phyloP scores from a whole-genome alignment of 73 alveolate species.

The Uronychia binucleata region DNA sequence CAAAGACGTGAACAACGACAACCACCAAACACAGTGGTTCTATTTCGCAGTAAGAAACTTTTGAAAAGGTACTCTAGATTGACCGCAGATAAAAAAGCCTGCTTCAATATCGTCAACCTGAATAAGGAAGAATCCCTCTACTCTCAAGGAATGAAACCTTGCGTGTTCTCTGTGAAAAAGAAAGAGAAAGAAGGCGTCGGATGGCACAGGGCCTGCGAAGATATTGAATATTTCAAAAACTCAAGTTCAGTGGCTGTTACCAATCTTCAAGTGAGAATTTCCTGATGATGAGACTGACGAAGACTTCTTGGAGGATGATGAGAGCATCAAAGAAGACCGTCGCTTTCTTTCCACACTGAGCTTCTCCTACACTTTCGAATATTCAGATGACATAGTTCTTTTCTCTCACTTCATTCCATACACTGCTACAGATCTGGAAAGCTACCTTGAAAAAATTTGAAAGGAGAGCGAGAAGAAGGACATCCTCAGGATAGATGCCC shows the following conservation, averaged over 20 bases:
- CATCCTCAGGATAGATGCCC: conserved; percentile 3
- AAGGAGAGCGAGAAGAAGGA: conserved; percentile 5
- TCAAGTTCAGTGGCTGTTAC: neutral
- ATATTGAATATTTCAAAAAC: conserved; percentile 24
- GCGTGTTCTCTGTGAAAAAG: conserved; percentile 29
- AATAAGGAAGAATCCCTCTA: conserved; percentile 40
- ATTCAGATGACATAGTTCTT: conserved; percentile 65
- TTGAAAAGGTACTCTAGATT: conserved; percentile 24
- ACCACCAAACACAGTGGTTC: conserved; percentile 43
- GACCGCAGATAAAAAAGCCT: conserved; percentile 8
- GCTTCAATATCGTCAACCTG: conserved; percentile 43
- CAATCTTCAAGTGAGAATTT: neutral
- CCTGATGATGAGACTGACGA: conserved; percentile 23
- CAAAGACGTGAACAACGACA: conserved; percentile 16
- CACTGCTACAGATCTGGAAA: conserved; percentile 73
- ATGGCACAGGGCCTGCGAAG: conserved; percentile 25
- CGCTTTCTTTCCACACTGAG: conserved; percentile 42
- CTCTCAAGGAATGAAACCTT: conserved; percentile 53
- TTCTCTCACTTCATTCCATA: conserved; percentile 87
- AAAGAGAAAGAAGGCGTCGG: conserved; percentile 8
- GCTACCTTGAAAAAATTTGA: conserved; percentile 36
- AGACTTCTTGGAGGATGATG: conserved; percentile 17
- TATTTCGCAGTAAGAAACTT: conserved; percentile 54
- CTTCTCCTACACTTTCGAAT: conserved; percentile 60
- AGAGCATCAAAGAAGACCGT: conserved; percentile 17